Evolutionary conservation across 2,329 filamentous ascomycete species (phyloP).

Genomic region (Periconia sp.): DNA sequence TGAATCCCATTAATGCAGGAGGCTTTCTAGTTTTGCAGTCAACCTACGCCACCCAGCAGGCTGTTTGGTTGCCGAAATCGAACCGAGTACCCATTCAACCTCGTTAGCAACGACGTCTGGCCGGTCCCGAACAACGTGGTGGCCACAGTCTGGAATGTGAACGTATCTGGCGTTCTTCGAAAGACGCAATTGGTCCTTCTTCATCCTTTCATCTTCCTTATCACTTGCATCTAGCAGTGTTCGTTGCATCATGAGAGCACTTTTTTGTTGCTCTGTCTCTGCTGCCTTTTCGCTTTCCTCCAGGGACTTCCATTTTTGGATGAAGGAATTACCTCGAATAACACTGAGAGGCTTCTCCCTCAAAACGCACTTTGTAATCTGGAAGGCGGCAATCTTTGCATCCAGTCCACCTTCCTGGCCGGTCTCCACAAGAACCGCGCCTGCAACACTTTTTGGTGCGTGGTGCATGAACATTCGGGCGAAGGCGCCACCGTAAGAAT

Average conservation of each 20-base stretch:
- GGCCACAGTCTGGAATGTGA: background rate
- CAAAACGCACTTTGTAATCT: background rate
- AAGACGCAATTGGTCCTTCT: background rate
- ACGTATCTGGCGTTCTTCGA: background rate
- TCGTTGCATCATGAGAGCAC: background rate
- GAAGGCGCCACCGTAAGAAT: background rate
- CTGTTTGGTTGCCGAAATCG: background rate
- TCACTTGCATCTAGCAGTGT: background rate
- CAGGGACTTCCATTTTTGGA: background rate
- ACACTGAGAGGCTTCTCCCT: background rate
- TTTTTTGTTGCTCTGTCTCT: background rate
- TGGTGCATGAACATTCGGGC: background rate
- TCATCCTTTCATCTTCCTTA: background rate
- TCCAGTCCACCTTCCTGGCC: background rate
- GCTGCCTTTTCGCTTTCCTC: background rate
- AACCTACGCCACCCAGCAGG: background rate
- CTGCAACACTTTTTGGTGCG: background rate
- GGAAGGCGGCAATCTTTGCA: background rate
- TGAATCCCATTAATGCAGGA: background rate
- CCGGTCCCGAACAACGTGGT: background rate
- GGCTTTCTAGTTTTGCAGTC: background rate
- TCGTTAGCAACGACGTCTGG: background rate
- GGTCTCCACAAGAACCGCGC: background rate
- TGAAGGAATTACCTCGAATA: background rate
- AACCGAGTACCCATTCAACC: background rate